Base-by-base conservation (phyloP, 2,329 filamentous ascomycete species). In the Hypoxylon sp. region DNA sequence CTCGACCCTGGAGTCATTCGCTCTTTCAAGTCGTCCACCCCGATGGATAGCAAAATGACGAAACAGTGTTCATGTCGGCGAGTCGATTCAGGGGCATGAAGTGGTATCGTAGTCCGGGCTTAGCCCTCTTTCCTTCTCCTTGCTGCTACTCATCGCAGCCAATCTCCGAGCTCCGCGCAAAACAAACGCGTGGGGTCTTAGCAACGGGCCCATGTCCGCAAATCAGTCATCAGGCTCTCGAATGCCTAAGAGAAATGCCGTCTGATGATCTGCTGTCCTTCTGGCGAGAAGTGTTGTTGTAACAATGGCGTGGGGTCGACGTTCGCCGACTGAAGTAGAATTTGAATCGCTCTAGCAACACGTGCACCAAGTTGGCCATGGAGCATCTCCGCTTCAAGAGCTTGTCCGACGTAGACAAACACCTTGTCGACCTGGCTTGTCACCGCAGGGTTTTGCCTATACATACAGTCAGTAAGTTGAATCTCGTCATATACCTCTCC, bases 301-400 rank as follows among this genome's bases (percentile, higher is more conserved):
- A 97, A 85, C 56, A 97, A 84, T 72, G 92, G 91, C 68, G 90
- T 89, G 1, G 92, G 90, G 76, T 97, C 92, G 51, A 96, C 84
- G 59, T 89, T 90, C 4, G 94, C 91, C 31, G 88, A 87, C 68
- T 90, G 86, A 44, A 97, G 87, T 56, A 99, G 86, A 58, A 88
- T 83, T 83, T 97, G 97, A 37, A 92, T 92, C 1, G 93, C 90
- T 49, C 85, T 85, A 33, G 94, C 92, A 64, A 97, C 92, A 68
- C 91, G 90, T 68, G 85, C 88, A 27, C 93, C 93, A 20, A 92
- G 94, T 77, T 94, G 90, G 20, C 95, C 95, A 77, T 95, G 92
- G 44, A 99, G 85, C 17, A 95, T 95, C 78, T 97, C 94, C 5
- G 93, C 92, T 78, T 98, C 95, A 13, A 99, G 89, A 20, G 95